Evolutionary conservation across 495 filamentous ascomycete genomes (phyloP), one percentile per base, ranked within the genome.

Genomic region (Daldinia bambusicola): DNA sequence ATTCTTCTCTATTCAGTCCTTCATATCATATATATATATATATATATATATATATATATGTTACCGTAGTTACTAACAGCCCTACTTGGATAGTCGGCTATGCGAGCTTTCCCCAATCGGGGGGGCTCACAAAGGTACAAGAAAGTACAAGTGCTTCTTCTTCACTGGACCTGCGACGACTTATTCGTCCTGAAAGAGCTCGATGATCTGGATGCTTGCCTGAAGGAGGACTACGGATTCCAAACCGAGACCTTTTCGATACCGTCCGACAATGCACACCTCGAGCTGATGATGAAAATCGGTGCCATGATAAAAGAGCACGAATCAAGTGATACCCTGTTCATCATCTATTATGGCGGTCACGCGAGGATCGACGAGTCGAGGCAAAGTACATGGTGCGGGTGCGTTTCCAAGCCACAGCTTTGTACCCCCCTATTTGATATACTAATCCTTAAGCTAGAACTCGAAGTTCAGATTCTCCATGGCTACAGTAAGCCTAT

Each of bases 101-200:
- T 68, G 53, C 75, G 82, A 60, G 84, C 83, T 22, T 86, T 86
- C 70, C 84, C 84, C 18, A 84, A 84, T 55, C 74, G 73, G 55
- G 81, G 80, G 31, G 67, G 79, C 50, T 76, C 77, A 20, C 80
- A 82, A 50, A 72, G 86, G 51, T 88, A 87, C 71, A 79, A 74
- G 59, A 81, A 84, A 55, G 86, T 88, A 18, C 80, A 82, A 41
- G 83, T 77, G 10, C 68, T 88, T 51, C 80, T 87, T 69, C 75
- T 88, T 20, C 84, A 85, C 72, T 88, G 86, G 86, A 79, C 80
- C 41, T 84, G 80, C 51, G 85, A 87, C 59, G 84, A 87, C 67
- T 71, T 87, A 58, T 84, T 85, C 57, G 83, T 86, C 16, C 74
- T 84, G 1, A 82, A 80, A 22, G 84, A 86, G 75, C 76, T 86